Evolutionary conservation across 306 rosid species (phyloP).

Genomic region (Myrica gale): DNA sequence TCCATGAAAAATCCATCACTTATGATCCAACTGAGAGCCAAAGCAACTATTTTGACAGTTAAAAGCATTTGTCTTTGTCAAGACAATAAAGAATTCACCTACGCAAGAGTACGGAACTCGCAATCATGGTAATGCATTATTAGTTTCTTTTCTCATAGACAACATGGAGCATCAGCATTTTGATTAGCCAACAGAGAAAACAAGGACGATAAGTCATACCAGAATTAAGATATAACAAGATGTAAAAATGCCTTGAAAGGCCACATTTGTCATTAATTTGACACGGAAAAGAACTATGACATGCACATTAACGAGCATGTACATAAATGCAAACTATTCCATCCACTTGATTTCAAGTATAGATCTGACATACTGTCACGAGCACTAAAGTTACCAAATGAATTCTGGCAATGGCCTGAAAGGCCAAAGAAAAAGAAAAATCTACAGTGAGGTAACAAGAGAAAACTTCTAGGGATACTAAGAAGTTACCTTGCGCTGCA

Average conservation of each 20-base stretch:
- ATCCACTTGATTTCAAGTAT: background rate
- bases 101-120: background rate
- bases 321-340: background rate
- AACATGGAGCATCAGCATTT: background rate
- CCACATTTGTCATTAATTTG: background rate
- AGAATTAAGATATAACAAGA: background rate
- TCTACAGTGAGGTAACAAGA: slow-evolving; percentile 14
- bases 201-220: background rate
- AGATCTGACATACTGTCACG: background rate
- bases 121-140: background rate
- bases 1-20: background rate
- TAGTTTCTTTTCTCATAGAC: background rate
- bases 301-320: background rate
- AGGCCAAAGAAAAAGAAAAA: background rate
- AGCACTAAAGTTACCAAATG: too few relatives aligned
- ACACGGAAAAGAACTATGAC: background rate
- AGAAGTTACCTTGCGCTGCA: slow-evolving; percentile 65
- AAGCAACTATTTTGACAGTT: background rate
- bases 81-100: background rate
- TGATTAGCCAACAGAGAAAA: background rate
- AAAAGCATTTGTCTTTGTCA: background rate
- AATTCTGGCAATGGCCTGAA: too few relatives aligned
- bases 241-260: background rate
- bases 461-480: background rate
- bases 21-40: background rate